Base-by-base conservation (phyloP, 805 yeast genomes). In the Lachancea mirantina region DNA sequence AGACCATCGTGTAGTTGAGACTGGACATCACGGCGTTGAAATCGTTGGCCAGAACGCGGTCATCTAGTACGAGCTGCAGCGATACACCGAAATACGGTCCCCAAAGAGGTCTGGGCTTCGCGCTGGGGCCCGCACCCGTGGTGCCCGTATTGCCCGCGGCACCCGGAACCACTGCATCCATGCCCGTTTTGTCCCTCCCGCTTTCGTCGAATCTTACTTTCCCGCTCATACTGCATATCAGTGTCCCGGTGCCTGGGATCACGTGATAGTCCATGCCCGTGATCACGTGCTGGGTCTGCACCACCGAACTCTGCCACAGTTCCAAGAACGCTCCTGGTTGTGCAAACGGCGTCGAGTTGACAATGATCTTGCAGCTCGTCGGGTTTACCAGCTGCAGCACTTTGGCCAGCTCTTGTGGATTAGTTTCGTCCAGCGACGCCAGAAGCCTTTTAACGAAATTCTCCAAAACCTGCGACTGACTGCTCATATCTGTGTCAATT, bases 171-270 rank as follows among this genome's bases (percentile, higher is more conserved):
- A 76, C 76, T 0, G 85, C 72, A 14, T 74, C 66, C 35, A 77
- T 81, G 2, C 87, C 87, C 17, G 72, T 47, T 49, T 76, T 70
- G 39, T 76, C 78, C 39, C 63, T 68, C 0, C 92, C 92, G 34
- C 78, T 70, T 47, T 83, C 92, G 54, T 83, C 92, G 45, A 81
- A 82, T 39, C 77, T 65, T 8, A 81, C 82, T 52, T 78, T 82
- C 10, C 74, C 62, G 32, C 65, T 63, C 10, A 74, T 57, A 35
- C 67, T 68, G 18, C 76, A 64, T 6, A 78, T 64, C 23, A 65
- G 52, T 1, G 70, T 62, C 1, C 74, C 76, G 0, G 81, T 66
- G 1, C 84, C 84, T 0, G 83, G 83, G 7, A 81, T 68, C 37
- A 73, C 59, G 48, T 81, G 92, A 28, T 74, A 68, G 50, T 81